These are phyloP conservation scores for Emergomyces pasteurianus DNA, from an alignment of 2,329 filamentous ascomycete genomes.

Conservation along the genomic window DNA sequence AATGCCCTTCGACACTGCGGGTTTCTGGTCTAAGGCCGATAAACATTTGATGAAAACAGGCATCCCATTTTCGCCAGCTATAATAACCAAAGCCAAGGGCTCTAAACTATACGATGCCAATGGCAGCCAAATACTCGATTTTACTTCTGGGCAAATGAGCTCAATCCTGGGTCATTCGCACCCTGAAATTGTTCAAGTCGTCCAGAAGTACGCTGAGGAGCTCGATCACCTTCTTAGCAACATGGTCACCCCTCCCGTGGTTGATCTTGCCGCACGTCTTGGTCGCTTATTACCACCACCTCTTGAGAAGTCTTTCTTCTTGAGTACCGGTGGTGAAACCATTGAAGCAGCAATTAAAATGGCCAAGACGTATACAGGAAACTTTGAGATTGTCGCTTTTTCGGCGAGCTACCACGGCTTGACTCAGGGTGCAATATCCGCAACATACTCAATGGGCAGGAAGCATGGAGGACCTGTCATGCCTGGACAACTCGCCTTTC, in stretches of 20 bases:
- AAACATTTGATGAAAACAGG: constrained; percentile 35
- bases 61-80: constrained; percentile 18
- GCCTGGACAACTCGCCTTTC: constrained; percentile 47
- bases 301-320: constrained; percentile 46
- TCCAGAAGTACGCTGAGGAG: constrained; percentile 36
- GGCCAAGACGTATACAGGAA: constrained; percentile 52
- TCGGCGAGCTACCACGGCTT: constrained; percentile 51
- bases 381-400: constrained; percentile 52
- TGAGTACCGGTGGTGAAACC: constrained; percentile 46
- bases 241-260: constrained; percentile 47
- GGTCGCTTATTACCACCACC: constrained; percentile 35
- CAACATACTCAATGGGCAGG: constrained; percentile 44
- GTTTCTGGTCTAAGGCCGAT: constrained; percentile 26
- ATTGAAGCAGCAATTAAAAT: constrained; percentile 54
- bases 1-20: constrained; percentile 5
- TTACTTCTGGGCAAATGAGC: constrained; percentile 50
- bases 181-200: constrained; percentile 45
- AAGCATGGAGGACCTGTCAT: constrained; percentile 37
- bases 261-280: constrained; percentile 42
- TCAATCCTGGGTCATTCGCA: constrained; percentile 48
- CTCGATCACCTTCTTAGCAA: constrained; percentile 49
- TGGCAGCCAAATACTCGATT: constrained; percentile 42
- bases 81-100: constrained; percentile 37
- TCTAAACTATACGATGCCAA: constrained; percentile 35
- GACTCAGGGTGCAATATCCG: constrained; percentile 41